Evolutionary conservation across 371 early-diverging fungal genomes (phyloP), one percentile per base, ranked within the genome.

Genomic region (Apophysomyces variabilis): DNA sequence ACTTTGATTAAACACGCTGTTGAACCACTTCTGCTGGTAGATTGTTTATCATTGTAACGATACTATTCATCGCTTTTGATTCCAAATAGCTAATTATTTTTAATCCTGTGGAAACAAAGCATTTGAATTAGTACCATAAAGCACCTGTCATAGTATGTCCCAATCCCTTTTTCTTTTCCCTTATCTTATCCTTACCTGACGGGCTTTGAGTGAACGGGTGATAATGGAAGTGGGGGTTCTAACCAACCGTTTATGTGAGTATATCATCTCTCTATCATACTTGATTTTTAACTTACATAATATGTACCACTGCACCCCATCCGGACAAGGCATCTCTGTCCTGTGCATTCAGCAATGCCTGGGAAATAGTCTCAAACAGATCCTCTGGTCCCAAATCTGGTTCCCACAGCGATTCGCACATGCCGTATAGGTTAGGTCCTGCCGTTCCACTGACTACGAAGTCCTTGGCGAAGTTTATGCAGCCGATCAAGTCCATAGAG

Each of bases 371-470:
- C 78, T 98, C 98, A 79, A 99, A 99, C 54, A 99, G 86, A 71
- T 99, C 98, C 72, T 99, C 99, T 14, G 98, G 97, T 62, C 92
- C 95, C 76, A 99, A 87, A 80, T 96, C 90, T 45, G 98, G 97
- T 76, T 96, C 95, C 95, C 96, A 99, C 66, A 99, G 85, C 6
- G 94, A 89, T 83, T 99, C 99, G 80, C 98, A 96, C 89, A 98
- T 95, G 68, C 99, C 99, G 69, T 93, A 96, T 64, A 99, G 85
- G 73, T 95, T 94, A 21, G 89, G 84, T 39, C 80, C 74, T 37
- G 99, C 94, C 12, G 99, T 99, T 66, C 99, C 99, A 61, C 89
- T 86, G 36, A 99, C 97, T 38, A 95, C 95, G 90, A 99, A 99
- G 77, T 98, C 97, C 64, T 92, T 89, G 37, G 99, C 93, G 75